Base-by-base conservation (phyloP, 495 filamentous ascomycete genomes). In the Zalerion maritima region DNA sequence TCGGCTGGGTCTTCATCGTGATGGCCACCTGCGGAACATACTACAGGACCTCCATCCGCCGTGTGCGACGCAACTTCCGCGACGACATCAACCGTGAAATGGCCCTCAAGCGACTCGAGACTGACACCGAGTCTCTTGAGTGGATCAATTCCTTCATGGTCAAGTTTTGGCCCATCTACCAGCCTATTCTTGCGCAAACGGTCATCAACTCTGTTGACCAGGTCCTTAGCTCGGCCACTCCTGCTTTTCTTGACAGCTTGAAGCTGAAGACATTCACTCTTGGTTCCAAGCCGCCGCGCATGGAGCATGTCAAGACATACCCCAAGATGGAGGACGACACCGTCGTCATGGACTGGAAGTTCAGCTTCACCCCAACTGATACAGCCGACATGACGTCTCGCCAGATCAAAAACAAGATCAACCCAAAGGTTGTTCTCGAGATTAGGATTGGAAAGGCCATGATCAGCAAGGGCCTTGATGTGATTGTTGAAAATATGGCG, bases 121-220 rank as follows among this genome's bases (percentile, higher is more conserved):
- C 79, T 6, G 91, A 99, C 45, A 76, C 72, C 15, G 89, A 99
- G 55, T 87, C 76, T 42, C 55, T 99, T 21, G 89, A 99, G 50
- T 99, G 89, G 89, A 94, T 99, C 43, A 99, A 99, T 63, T 91
- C 85, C 50, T 96, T 96, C 58, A 40, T 96, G 39, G 75, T 89
- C 50, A 99, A 96, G 51, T 96, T 99, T 58, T 99, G 89, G 89
- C 89, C 89, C 13, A 99, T 99, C 43, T 96, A 89, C 49, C 80
- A 83, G 24, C 89, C 89, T 1, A 82, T 94, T 14, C 71, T 99
- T 7, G 85, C 84, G 26, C 72, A 87, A 31, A 89, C 83, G 8
- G 74, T 99, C 41, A 85, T 94, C 58, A 77, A 68, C 48, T 81
- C 83, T 0, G 89, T 94, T 28, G 89, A 99, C 43, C 85, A 94